Evolutionary conservation across 768 basidiomycete species (phyloP).

Genomic region (Calocybe cyanea): DNA sequence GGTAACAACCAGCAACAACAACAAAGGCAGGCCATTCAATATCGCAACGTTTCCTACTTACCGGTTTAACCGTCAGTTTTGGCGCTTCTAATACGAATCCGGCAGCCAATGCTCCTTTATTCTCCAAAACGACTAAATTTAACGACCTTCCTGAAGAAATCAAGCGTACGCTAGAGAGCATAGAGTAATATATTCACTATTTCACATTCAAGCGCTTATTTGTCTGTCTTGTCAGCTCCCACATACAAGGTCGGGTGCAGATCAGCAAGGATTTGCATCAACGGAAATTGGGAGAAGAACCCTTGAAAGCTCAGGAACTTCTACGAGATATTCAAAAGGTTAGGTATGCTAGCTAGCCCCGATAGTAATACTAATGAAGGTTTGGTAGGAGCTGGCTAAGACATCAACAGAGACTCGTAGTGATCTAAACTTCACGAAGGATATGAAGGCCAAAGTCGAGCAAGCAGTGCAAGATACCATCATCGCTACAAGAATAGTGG

Average conservation of each 20-base stretch:
- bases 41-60: not conserved
- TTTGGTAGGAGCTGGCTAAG: constrained; percentile 58
- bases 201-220: not conserved
- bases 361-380: not conserved
- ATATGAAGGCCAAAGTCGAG: constrained; percentile 72
- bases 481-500: constrained; percentile 69
- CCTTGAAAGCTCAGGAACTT: constrained; percentile 67
- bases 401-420: constrained; percentile 59
- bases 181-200: constrained; percentile 52
- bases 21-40: constrained; percentile 20
- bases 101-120: constrained; percentile 30
- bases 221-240: constrained; percentile 36
- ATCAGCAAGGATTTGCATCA: constrained; percentile 78
- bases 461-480: constrained; percentile 81
- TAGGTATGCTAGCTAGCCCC: constrained; percentile 17
- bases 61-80: constrained; percentile 1
- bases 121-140: constrained; percentile 67
- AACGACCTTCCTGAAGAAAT: constrained; percentile 75
- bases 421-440: constrained; percentile 62
- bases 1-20: constrained; percentile 27
- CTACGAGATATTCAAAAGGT: constrained; percentile 68
- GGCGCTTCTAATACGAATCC: constrained; percentile 13
- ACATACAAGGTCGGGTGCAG: constrained; percentile 75
- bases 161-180: constrained; percentile 58
- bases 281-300: constrained; percentile 71